Evolutionary conservation across 2,329 filamentous ascomycete species (phyloP).

Genomic region (Colletotrichum incanum): DNA sequence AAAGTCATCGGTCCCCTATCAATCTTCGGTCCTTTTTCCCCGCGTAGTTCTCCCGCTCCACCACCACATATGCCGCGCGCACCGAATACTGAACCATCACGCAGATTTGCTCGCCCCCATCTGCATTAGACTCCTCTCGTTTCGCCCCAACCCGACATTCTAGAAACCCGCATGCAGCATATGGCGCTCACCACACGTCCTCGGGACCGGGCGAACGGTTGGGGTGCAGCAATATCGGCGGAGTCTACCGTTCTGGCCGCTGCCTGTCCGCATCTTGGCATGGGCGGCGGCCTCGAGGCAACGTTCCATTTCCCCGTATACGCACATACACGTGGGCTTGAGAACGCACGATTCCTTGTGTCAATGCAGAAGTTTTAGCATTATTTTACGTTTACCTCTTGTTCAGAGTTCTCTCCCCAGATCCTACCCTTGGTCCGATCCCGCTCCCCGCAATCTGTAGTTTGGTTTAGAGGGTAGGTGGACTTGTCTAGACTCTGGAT

Average conservation of each 20-base stretch:
- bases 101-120: conserved; percentile 5
- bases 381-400: background rate
- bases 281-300: background rate
- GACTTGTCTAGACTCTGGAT: background rate
- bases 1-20: background rate
- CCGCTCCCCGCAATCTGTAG: conserved; percentile 25
- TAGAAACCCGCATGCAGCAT: background rate
- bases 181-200: background rate
- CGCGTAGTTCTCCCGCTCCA: conserved; percentile 32
- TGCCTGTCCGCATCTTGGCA: background rate
- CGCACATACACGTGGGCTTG: conserved; percentile 2
- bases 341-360: background rate
- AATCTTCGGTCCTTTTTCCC: conserved; percentile 36
- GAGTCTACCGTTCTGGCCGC: conserved; percentile 6
- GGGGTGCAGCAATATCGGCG: conserved; percentile 8
- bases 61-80: conserved; percentile 15
- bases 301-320: conserved; percentile 32
- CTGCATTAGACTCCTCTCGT: background rate
- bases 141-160: background rate
- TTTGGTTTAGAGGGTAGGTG: background rate
- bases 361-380: background rate
- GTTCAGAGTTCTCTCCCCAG: conserved; percentile 2
- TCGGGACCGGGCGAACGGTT: background rate
- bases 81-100: background rate
- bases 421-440: conserved; percentile 11